Evolutionary conservation across 2,329 filamentous ascomycete species (phyloP).

Genomic region (Neocatenulostroma microsporum): DNA sequence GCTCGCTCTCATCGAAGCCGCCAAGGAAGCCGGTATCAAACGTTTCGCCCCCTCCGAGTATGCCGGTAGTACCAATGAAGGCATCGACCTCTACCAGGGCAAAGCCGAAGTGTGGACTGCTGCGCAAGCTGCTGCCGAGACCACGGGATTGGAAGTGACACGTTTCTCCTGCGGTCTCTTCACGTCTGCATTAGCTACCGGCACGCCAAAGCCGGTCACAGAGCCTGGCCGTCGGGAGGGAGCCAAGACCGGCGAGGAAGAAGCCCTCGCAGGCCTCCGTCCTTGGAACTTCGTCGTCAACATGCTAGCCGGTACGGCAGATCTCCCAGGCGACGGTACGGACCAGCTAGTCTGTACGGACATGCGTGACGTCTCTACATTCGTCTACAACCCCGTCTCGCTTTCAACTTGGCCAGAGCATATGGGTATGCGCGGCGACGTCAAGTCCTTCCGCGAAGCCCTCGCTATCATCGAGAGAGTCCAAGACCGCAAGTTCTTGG

Average conservation of each 20-base stretch:
- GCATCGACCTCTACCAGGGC: slow-evolving; percentile 18
- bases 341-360: slow-evolving; percentile 41
- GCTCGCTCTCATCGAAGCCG: slow-evolving; percentile 48
- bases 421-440: slow-evolving; percentile 30
- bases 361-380: slow-evolving; percentile 43
- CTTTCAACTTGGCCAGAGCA: slow-evolving; percentile 39
- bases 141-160: slow-evolving; percentile 21
- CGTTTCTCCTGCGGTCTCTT: slow-evolving; percentile 24
- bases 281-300: slow-evolving; percentile 39
- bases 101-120: slow-evolving; percentile 23
- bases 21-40: slow-evolving; percentile 51
- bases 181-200: slow-evolving; percentile 23
- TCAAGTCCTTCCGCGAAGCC: slow-evolving; percentile 20
- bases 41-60: slow-evolving; percentile 56
- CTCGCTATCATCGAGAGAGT: slow-evolving; percentile 22
- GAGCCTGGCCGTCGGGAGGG: slow-evolving; percentile 17
- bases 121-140: slow-evolving; percentile 2
- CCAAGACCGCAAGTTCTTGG: slow-evolving; percentile 21
- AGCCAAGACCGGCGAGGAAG: slow-evolving; percentile 20
- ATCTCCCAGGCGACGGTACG: slow-evolving; percentile 45
- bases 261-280: slow-evolving; percentile 27
- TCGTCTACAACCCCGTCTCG: slow-evolving; percentile 37
- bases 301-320: slow-evolving; percentile 38
- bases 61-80: slow-evolving; percentile 22
- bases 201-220: slow-evolving; percentile 21